Base-by-base conservation (phyloP, 2,329 filamentous ascomycete genomes). In the Calonectria honghensis region DNA sequence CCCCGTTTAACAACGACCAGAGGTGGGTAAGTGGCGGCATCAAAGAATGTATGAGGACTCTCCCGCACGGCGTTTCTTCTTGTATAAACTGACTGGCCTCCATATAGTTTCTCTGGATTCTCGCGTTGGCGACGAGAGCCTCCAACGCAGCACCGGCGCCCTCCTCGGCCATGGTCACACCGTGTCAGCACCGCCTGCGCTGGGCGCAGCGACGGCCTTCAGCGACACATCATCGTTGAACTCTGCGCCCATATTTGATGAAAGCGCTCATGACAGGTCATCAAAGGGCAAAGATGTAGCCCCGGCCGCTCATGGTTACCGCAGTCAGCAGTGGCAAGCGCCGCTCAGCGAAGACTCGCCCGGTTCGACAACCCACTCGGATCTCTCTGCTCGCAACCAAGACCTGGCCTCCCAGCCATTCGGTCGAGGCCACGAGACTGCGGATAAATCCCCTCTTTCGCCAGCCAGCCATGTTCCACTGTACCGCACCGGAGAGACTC, bases 11-110 rank as follows among this genome's bases (percentile, higher is more conserved):
- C 63, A 81, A 80, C 6, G 79, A 84, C 67, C 84, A 86, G 75
- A 80, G 82, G 70, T 85, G 84, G 85, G 84, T 85, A 10, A 83
- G 82, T 10, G 85, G 82, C 52, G 80, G 82, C 37, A 81, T 83
- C 0, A 80, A 78, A 63, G 79, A 85, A 39, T 85, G 85, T 86
- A 71, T 70, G 84, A 35, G 32, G 32, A 77, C 24, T 24, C n/a
- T 29, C 57, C 35, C 35, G 32, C 3, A 20, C 18, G 16, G 20
- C 54, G 32, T 24, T 48, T 48, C 18, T 4, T 20, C 31, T 24
- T 27, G 54, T 16, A 14, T 31, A 24, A 20, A 7, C 57, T 63
- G 37, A 63, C 37, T 29, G 37, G 37, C 14, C 13, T 16, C 9
- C 13, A 1, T 11, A 20, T 29, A 80, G 78, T 79, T 9, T 73